Evolutionary conservation across 2,329 filamentous ascomycete species (phyloP).

Genomic region (Colletotrichum trifolii): DNA sequence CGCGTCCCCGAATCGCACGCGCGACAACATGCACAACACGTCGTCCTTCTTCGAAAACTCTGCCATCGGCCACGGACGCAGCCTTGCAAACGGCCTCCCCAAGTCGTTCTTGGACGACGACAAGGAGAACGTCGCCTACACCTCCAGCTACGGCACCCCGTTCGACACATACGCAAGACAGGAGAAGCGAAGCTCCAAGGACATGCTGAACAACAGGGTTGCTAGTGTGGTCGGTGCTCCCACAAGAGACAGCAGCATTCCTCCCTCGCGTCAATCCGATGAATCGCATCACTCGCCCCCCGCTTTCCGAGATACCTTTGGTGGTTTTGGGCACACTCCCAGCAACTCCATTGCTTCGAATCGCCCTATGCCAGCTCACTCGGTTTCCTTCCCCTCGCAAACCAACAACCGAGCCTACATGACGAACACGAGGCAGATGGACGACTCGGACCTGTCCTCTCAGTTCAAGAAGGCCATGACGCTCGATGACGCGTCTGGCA

Average conservation of each 20-base stretch:
- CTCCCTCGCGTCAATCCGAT: slow-evolving; percentile 66
- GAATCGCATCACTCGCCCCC: slow-evolving; percentile 48
- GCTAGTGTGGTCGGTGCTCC: slow-evolving; percentile 49
- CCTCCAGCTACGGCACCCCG: slow-evolving; percentile 40
- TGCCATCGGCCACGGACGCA: slow-evolving; percentile 54
- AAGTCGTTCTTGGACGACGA: slow-evolving; percentile 54
- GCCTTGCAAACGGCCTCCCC: slow-evolving; percentile 45
- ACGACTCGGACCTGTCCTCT: slow-evolving; percentile 50
- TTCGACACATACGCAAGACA: slow-evolving; percentile 33
- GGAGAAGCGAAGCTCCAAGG: slow-evolving; percentile 48
- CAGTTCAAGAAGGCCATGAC: slow-evolving; percentile 47
- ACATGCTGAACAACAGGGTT: slow-evolving; percentile 47
- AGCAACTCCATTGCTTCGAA: slow-evolving; percentile 60
- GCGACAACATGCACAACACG: slow-evolving; percentile 59
- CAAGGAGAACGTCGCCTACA: slow-evolving; percentile 46
- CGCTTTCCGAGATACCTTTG: slow-evolving; percentile 47
- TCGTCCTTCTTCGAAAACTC: slow-evolving; percentile 60
- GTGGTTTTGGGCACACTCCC: slow-evolving; percentile 50
- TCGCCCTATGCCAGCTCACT: slow-evolving; percentile 55
- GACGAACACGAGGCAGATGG: slow-evolving; percentile 50
- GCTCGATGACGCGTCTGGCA: slow-evolving; percentile 45
- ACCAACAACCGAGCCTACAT: slow-evolving; percentile 51
- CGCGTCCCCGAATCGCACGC: slow-evolving; percentile 68
- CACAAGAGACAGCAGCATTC: slow-evolving; percentile 66
- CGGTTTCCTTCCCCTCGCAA: slow-evolving; percentile 60